A percentile compares a stretch with the other conserved stretches of the same genome.
These are phyloP conservation scores for Blastomyces percursus DNA, from an alignment of 2,329 filamentous ascomycete species.

Conservation along the genomic window DNA sequence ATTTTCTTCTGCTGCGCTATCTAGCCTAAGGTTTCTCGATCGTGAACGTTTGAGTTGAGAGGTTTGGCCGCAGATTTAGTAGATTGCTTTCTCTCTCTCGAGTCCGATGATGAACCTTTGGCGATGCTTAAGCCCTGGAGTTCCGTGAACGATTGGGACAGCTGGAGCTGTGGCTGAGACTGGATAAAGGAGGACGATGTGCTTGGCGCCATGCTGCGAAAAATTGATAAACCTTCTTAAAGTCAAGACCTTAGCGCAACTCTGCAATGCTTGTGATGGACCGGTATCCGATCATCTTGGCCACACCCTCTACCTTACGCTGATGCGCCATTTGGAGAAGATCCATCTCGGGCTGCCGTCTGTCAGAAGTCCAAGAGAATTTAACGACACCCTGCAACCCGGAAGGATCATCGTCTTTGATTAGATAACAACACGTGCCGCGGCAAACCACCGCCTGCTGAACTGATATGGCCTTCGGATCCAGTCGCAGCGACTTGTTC, in stretches of 20 bases:
- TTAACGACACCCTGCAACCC: too few relatives aligned
- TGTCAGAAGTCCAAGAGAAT: too few relatives aligned
- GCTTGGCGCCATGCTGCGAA: too few relatives aligned
- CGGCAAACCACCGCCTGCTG: background rate
- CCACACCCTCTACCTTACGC: too few relatives aligned
- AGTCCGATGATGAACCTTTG: background rate
- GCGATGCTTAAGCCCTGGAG: background rate
- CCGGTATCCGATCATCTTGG: too few relatives aligned
- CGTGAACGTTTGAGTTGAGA: conserved; percentile 6
- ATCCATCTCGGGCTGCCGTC: too few relatives aligned
- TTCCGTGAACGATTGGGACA: background rate
- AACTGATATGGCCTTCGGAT: background rate
- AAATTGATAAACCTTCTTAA: too few relatives aligned
- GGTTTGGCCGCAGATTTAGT: conserved; percentile 1
- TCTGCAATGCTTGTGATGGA: too few relatives aligned
- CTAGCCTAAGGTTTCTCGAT: conserved; percentile 2
- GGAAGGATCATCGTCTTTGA: background rate
- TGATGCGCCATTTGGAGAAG: too few relatives aligned
- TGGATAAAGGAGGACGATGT: too few relatives aligned
- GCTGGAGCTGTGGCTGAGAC: background rate
- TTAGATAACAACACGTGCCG: background rate
- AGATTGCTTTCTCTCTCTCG: background rate
- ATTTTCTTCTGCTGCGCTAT: background rate
- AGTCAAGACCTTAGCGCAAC: too few relatives aligned
- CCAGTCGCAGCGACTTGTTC: background rate